phyloP scores from a whole-genome alignment of 1,139 yeast species.

The Geotrichum carabidarum region DNA sequence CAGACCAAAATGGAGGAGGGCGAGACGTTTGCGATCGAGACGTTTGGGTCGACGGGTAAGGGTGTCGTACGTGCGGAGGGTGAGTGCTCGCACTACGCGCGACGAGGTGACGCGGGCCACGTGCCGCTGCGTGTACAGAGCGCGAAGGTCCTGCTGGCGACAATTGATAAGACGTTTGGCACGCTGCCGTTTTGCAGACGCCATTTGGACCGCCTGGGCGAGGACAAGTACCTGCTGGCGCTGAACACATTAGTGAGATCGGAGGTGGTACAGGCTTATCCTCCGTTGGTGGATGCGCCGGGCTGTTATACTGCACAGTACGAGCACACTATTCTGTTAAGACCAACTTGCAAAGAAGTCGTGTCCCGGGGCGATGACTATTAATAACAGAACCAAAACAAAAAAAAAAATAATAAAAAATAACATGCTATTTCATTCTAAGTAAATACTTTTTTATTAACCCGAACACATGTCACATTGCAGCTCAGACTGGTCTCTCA shows the following conservation, averaged over 20 bases:
- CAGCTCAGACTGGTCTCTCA: background rate
- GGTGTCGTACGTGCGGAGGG: constrained; percentile 84
- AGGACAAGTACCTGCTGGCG: constrained; percentile 86
- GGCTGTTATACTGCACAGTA: constrained; percentile 94
- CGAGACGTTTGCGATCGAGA: constrained; percentile 94
- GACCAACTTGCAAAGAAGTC: constrained; percentile 89
- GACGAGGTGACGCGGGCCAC: constrained; percentile 46
- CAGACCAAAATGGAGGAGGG: constrained; percentile 98
- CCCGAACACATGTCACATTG: constrained; percentile 7
- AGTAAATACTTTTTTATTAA: background rate
- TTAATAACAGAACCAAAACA: constrained; percentile 34
- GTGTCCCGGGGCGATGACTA: constrained; percentile 93
- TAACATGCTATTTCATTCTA: background rate
- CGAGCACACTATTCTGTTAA: constrained; percentile 87
- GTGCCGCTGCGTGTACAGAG: constrained; percentile 53
- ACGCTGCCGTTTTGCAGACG: constrained; percentile 96
- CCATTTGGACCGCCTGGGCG: constrained; percentile 84
- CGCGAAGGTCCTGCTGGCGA: constrained; percentile 60
- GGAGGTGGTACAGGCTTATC: constrained; percentile 86
- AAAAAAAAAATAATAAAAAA: background rate
- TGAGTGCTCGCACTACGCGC: constrained; percentile 89
- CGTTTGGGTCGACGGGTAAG: constrained; percentile 93
- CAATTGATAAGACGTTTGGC: constrained; percentile 78
- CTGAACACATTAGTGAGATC: constrained; percentile 77
- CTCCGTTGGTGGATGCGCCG: constrained; percentile 75